Base-by-base conservation (phyloP, 371 early-diverging fungal species). In the Blakeslea trispora region DNA sequence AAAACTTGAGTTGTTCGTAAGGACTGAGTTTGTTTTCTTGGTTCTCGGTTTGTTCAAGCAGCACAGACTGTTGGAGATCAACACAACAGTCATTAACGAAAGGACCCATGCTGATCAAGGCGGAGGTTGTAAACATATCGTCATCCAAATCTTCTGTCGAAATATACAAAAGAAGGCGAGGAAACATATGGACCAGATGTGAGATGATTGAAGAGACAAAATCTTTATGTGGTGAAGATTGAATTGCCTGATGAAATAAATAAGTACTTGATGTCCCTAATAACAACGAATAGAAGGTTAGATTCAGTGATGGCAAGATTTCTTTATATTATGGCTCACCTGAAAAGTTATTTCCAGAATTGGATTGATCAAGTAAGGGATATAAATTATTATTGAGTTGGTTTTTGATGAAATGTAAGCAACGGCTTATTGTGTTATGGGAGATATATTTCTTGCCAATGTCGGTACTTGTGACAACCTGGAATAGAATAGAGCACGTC, bases 1-100 rank as follows among this genome's bases (percentile, higher is more conserved):
- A 57, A 15, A 74, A 66, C 44, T 82, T 79, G 48, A 82, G 60
- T 18, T 72, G 78, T 40, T 80, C 84, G 23, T 70, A 71, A 2
- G 70, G 54, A 42, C 71, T 80, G n/a, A 72, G 66, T 1, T 63
- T 66, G 0, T 46, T 50, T 5, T 67, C 56, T 11, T 50, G 40
- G 5, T 50, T 23, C 0, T 46, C 13, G 3, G 17, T 49, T 17
- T 23, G 15, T 5, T 28, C 5, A 3, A 66, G 31, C 1, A 64
- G 50, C 5, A 68, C 54, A 0, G 64, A 66, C 0, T 15, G 53
- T 14, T 55, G 61, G 4, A 60, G 31, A 19, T 69, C 64, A 6
- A 61, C 18, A 11, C 58, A 66, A 2, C n/a, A n/a, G n/a, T 78
- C 69, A 32, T 75, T 71, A 48, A 75, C 74, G 31, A 78, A 78